phyloP scores from a whole-genome alignment of 2,329 filamentous ascomycete genomes.

The Chrysosporium keratinophilum region DNA sequence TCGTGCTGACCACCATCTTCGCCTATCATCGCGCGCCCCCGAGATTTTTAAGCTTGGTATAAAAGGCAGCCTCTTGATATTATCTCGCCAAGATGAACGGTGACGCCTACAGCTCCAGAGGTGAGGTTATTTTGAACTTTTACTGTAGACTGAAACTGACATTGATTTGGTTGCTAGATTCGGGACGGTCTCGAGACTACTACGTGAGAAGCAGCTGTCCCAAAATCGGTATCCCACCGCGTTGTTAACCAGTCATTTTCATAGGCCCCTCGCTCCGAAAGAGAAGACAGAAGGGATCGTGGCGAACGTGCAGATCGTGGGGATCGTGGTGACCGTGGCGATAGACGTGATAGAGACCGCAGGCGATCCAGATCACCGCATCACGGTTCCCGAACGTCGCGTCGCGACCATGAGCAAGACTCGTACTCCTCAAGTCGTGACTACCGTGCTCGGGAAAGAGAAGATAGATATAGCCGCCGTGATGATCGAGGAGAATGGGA shows the following conservation, averaged over 20 bases:
- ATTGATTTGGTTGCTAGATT: conserved; percentile 30
- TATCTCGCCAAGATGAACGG: conserved; percentile 58
- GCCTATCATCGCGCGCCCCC: too few relatives aligned
- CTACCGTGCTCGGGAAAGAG: conserved; percentile 85
- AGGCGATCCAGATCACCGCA: conserved; percentile 82
- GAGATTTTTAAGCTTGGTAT: not conserved
- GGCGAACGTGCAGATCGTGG: conserved; percentile 34
- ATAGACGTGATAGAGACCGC: conserved; percentile 46
- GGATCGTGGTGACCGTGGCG: conserved; percentile 38
- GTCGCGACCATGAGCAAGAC: conserved; percentile 67
- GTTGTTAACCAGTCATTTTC: conserved; percentile 18
- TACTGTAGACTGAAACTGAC: conserved; percentile 20
- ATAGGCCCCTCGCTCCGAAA: conserved; percentile 40
- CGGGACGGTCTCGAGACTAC: conserved; percentile 45
- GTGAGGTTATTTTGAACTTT: conserved; percentile 36
- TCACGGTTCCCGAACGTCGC: conserved; percentile 54
- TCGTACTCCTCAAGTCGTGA: conserved; percentile 87
- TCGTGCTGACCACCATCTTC: not conserved
- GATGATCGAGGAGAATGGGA: conserved; percentile 71
- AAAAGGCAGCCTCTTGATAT: not conserved
- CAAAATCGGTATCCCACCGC: conserved; percentile 12
- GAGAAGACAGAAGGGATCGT: conserved; percentile 35
- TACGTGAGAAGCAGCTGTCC: conserved; percentile 35
- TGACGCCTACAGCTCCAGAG: conserved; percentile 69
- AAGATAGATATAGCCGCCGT: conserved; percentile 73